These are phyloP conservation scores for Panicum miliaceum DNA, from an alignment of 176 grass and related monocot species.

Conservation along the genomic window DNA sequence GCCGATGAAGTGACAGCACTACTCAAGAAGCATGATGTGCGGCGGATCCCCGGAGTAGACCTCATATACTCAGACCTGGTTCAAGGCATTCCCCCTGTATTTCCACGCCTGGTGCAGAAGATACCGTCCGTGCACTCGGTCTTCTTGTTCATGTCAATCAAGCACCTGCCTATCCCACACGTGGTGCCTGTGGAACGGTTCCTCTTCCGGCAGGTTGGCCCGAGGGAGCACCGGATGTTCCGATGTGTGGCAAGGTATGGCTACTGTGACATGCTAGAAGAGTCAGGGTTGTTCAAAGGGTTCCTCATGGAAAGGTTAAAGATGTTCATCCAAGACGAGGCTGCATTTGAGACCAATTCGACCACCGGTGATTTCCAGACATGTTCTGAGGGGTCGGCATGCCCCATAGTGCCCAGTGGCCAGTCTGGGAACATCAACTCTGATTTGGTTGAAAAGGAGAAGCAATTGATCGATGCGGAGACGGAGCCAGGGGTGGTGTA, in stretches of 20 bases:
- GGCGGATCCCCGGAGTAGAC: conserved; percentile 57
- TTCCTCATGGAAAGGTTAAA: conserved; percentile 71
- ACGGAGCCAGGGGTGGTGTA: conserved; percentile 67
- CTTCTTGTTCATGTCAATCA: conserved; percentile 80
- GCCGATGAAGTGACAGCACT: conserved; percentile 24
- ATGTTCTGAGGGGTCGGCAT: neutral
- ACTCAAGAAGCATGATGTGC: conserved; percentile 49
- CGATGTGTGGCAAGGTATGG: conserved; percentile 78
- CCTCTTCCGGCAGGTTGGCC: conserved; percentile 64
- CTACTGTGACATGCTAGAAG: conserved; percentile 58
- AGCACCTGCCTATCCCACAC: conserved; percentile 65
- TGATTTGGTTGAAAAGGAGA: conserved; percentile 11
- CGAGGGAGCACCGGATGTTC: conserved; percentile 64
- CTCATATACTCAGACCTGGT: conserved; percentile 78
- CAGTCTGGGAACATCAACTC: neutral
- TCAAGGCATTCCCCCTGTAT: conserved; percentile 76
- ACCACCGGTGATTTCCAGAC: neutral
- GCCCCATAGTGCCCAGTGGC: neutral
- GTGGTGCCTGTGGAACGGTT: conserved; percentile 61
- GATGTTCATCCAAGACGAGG: conserved; percentile 62
- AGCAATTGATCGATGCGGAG: conserved; percentile 38
- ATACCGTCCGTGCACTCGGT: conserved; percentile 77
- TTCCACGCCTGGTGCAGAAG: conserved; percentile 64
- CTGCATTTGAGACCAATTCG: neutral
- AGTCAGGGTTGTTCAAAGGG: conserved; percentile 51